These are phyloP conservation scores for Coniochaeta sp. DNA, from an alignment of 2,329 filamentous ascomycete genomes.

Conservation along the genomic window DNA sequence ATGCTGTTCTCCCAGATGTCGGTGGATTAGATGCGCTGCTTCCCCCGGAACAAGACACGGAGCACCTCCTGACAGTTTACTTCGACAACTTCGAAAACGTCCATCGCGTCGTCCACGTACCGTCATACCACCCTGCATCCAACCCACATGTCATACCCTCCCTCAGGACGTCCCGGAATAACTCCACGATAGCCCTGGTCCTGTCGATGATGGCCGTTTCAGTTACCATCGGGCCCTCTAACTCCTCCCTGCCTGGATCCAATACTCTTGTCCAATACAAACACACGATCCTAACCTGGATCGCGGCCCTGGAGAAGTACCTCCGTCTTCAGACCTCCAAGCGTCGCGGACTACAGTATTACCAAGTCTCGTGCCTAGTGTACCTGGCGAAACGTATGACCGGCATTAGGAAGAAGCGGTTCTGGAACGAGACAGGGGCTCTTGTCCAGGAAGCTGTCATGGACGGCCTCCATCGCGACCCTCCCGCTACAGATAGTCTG, in stretches of 20 bases:
- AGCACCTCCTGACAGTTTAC: conserved; percentile 20
- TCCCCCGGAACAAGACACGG: conserved; percentile 18
- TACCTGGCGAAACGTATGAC: conserved; percentile 19
- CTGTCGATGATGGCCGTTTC: conserved; percentile 24
- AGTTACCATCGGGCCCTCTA: neutral
- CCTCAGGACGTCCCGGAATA: neutral
- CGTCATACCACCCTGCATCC: neutral
- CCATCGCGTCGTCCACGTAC: conserved; percentile 18
- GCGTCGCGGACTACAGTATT: conserved; percentile 13
- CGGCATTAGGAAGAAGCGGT: conserved; percentile 17
- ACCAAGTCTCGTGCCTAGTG: conserved; percentile 18
- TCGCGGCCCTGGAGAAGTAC: conserved; percentile 17
- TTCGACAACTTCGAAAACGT: conserved; percentile 22
- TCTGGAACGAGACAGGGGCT: conserved; percentile 18
- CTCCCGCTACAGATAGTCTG: conserved; percentile 7
- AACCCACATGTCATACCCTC: neutral
- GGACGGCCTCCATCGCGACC: conserved; percentile 15
- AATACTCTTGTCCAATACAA: neutral
- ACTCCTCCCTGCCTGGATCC: neutral
- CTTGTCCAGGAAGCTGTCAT: conserved; percentile 18
- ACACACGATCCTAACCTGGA: conserved; percentile 10
- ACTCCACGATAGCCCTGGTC: conserved; percentile 11
- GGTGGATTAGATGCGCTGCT: conserved; percentile 10
- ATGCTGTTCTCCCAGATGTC: neutral
- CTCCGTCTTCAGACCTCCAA: conserved; percentile 13